Evolutionary conservation across 2,329 filamentous ascomycete genomes (phyloP).

Genomic region (Exophiala mesophila): DNA sequence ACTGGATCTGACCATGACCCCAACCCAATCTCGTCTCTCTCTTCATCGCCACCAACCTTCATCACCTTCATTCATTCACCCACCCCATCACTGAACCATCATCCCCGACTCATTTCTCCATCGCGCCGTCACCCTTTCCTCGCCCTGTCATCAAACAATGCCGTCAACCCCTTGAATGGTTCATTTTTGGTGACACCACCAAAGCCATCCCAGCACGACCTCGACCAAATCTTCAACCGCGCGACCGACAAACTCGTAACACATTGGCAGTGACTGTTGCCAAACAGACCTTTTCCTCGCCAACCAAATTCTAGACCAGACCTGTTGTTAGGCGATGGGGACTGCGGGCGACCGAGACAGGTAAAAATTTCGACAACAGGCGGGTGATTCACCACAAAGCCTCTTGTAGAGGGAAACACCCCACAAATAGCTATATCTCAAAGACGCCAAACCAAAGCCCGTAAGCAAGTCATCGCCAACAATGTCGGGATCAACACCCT

Average conservation of each 20-base stretch:
- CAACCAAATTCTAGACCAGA: slow-evolving; percentile 1
- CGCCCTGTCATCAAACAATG: slow-evolving; percentile 15
- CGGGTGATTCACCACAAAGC: neutral
- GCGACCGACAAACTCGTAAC: too few species aligned
- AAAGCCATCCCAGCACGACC: slow-evolving; percentile 2
- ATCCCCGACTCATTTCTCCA: slow-evolving; percentile 6
- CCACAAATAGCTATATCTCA: neutral
- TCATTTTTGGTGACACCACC: slow-evolving; percentile 20
- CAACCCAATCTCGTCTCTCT: slow-evolving; percentile 6
- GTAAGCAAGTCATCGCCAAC: slow-evolving; percentile 1
- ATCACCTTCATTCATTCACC: slow-evolving; percentile 15
- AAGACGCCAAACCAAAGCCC: slow-evolving; percentile 2
- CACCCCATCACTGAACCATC: slow-evolving; percentile 16
- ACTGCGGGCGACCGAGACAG: slow-evolving; percentile 12
- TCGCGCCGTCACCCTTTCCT: slow-evolving; percentile 14
- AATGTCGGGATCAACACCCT: slow-evolving; percentile 33
- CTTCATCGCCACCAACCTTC: slow-evolving; percentile 17
- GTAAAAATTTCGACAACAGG: slow-evolving; percentile 14
- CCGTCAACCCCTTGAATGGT: slow-evolving; percentile 18
- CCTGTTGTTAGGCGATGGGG: slow-evolving; percentile 14
- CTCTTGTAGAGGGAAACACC: neutral
- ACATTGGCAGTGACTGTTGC: too few species aligned
- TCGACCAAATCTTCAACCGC: too few species aligned
- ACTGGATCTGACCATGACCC: slow-evolving; percentile 14
- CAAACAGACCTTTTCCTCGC: neutral